phyloP scores from a whole-genome alignment of 1,284 basidiomycete species.

The Trichosporon ovoides region DNA sequence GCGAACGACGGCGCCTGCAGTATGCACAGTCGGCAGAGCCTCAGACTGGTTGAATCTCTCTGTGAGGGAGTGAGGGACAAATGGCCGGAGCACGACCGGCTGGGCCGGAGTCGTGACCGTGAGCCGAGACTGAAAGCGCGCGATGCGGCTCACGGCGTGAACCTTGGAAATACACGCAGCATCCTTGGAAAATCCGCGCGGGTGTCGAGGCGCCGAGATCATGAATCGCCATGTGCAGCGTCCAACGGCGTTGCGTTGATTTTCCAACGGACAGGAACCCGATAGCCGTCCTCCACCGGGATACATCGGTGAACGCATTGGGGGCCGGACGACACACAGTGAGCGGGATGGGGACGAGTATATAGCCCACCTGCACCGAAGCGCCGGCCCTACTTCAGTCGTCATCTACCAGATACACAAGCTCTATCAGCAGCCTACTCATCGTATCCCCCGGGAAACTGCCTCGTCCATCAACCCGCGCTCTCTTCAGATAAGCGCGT shows the following conservation, averaged over 20 bases:
- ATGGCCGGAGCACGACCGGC: background rate
- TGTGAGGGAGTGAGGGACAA: background rate
- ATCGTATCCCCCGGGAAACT: too few relatives aligned
- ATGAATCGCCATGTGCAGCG: background rate
- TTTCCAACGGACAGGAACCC: background rate
- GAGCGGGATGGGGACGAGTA: too few relatives aligned
- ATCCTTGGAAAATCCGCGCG: background rate
- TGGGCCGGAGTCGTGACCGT: background rate
- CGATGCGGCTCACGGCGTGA: background rate
- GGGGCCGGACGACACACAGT: too few relatives aligned
- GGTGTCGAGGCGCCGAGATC: background rate
- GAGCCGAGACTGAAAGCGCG: background rate
- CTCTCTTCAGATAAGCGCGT: too few relatives aligned
- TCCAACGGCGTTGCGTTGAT: background rate
- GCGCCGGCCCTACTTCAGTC: too few relatives aligned
- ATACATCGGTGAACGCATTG: too few relatives aligned
- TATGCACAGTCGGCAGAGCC: background rate
- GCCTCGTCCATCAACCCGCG: too few relatives aligned
- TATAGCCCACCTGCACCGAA: too few relatives aligned
- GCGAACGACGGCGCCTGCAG: background rate
- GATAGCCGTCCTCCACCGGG: background rate
- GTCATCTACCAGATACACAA: too few relatives aligned
- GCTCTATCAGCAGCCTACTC: too few relatives aligned
- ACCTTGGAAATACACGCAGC: constrained; percentile 3
- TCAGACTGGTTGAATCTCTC: too few relatives aligned